Evolutionary conservation across 495 filamentous ascomycete species (phyloP), one percentile per base, ranked within the genome.

Genomic region (Cairneyella variabilis): DNA sequence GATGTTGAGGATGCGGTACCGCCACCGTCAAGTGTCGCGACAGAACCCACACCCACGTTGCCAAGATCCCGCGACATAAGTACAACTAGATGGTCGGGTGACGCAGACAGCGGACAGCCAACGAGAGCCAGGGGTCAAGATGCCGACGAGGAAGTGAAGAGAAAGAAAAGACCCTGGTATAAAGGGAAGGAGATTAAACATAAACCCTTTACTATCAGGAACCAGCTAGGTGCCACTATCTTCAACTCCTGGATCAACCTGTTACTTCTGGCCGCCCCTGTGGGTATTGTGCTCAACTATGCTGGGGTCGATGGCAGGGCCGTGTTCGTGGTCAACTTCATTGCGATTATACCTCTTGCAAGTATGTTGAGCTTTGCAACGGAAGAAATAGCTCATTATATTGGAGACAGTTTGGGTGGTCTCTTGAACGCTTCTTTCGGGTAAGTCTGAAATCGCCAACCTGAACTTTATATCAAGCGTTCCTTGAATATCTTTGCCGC

Each of bases 361-460:
- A 84, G 89, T 2, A 68, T 96, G 64, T 70, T 96, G 57, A 89
- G 88, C 62, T 91, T 91, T 66, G 90, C 88, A 34, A 96, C 90
- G 4, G 90, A 95, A 71, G 88, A 96, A 68, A 71, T 96, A 57
- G 80, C 85, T 3, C 80, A 84, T 17, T 83, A 86, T 40, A 82
- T 89, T 16, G 88, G 90, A 36, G 90, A 96, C 58, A 89, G 86
- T 1, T 68, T 95, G 25, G 90, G 90, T 51, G 90, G 89, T 22
- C 69, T 96, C 20, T 68, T 95, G 16, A 95, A 95, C 62, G 89
- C 90, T 14, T 81, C 83, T n/a, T 95, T 96, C 63, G 90, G 87
- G 85, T 88, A 78, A 61, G 74, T n/a, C n/a, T n/a, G n/a, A n/a
- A n/a, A 61, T 16, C 2, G 14, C 18, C 17, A 18, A 25, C 36